Base-by-base conservation (phyloP, 805 yeast genomes). In the Wickerhamomyces chaumierensis region DNA sequence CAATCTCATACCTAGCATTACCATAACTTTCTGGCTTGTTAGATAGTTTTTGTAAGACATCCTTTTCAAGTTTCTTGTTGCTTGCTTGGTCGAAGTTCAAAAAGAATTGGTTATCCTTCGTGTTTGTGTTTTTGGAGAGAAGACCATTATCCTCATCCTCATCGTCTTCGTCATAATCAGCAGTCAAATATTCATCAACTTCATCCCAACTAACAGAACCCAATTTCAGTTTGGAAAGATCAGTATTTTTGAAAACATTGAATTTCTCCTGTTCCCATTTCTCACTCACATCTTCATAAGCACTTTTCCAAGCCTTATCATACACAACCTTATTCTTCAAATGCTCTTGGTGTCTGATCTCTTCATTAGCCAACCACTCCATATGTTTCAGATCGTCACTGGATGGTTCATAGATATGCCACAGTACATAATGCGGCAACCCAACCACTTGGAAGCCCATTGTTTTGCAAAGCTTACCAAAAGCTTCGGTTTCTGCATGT, bases 401-500 rank as follows among this genome's bases (percentile, higher is more conserved):
- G 16, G 94, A 81, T 19, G 97, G 97, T 65, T 90, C 97, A 61
- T 90, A 90, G 47, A 85, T 80, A 59, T 87, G 96, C 97, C 97
- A 90, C 39, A 90, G 81, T 27, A 86, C 94, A 57, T 90, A 90
- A 62, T 90, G 96, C 12, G 96, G 94, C 49, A 90, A 68, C 0
- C 97, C 97, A 43, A 80, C 71, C 18, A 90, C 96, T 18, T 78
- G 68, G 57, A 73, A 84, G 4, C 90, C 88, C 95, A 90, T 85
- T 45, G 80, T 67, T 48, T 84, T 79, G 49, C 85, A 75, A 68
- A 90, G 69, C 55, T 84, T 87, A 34, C 95, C 98, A 60, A 92
- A 90, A 0, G 95, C 97, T 61, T 92, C 97, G 2, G 97, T 90
- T 57, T 90, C 98, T 3, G 97, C 98, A 57, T 92, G 97, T 51